Percentiles rank a stretch among this genome's conserved stretches.
Conservation (phyloP, 2,329 filamentous ascomycete species). For the Aspergillus uvarum region DNA sequence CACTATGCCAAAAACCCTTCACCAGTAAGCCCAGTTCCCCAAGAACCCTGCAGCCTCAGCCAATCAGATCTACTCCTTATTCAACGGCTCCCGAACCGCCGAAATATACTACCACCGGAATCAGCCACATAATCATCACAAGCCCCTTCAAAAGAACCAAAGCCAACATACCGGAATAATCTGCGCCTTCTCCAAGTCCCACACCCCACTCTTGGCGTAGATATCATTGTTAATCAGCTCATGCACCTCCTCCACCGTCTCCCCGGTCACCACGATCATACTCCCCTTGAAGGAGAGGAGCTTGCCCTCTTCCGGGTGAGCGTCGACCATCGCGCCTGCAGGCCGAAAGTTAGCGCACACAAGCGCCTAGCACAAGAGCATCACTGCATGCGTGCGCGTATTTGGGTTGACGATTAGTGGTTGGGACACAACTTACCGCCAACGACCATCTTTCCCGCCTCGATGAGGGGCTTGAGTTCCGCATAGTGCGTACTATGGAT, state of each 20-base stretch:
- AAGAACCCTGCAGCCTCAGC: too few relatives aligned
- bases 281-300: constrained; percentile 18
- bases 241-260: constrained; percentile 17
- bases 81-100: background rate
- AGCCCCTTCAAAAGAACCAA: too few relatives aligned
- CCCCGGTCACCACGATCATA: constrained; percentile 20
- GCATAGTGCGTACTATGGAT: constrained; percentile 12
- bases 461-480: constrained; percentile 16
- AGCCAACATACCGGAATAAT: constrained; percentile 18
- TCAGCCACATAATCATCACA: background rate
- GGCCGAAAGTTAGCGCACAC: too few relatives aligned
- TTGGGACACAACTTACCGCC: constrained; percentile 10
- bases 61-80: background rate
- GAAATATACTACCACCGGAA: background rate
- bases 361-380: too few relatives aligned
- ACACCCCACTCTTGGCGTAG: constrained; percentile 21
- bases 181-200: constrained; percentile 20
- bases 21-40: too few relatives aligned
- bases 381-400: too few relatives aligned
- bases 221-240: constrained; percentile 18
- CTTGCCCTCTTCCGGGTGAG: constrained; percentile 13
- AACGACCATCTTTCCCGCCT: constrained; percentile 14
- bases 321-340: constrained; percentile 21
- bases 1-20: too few relatives aligned
- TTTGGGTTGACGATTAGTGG: too few relatives aligned